Conservation (phyloP, 2,329 filamentous ascomycete genomes). For the Monosporascus cannonballus region DNA sequence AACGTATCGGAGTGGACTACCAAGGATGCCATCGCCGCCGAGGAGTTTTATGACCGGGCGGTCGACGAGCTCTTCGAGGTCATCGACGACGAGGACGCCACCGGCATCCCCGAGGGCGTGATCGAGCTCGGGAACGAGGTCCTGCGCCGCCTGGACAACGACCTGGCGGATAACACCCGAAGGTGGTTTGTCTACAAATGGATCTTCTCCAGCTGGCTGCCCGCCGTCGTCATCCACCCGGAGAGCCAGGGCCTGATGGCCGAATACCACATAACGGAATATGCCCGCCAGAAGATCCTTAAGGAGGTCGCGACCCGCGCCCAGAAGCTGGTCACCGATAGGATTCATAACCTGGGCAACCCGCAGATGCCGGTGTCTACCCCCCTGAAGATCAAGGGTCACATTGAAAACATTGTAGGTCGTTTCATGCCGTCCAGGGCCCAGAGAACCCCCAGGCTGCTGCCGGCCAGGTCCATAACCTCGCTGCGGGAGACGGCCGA, state of each 20-base stretch:
- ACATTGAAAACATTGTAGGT: conserved; percentile 66
- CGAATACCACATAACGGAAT: conserved; percentile 88
- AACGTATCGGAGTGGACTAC: conserved; percentile 67
- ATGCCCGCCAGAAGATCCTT: conserved; percentile 75
- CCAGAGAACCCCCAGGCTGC: conserved; percentile 50
- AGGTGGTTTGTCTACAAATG: conserved; percentile 85
- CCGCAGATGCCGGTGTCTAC: conserved; percentile 57
- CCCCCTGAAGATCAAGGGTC: conserved; percentile 55
- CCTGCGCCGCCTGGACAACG: conserved; percentile 66
- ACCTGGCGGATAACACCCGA: conserved; percentile 67
- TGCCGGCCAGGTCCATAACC: conserved; percentile 66
- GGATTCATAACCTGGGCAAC: conserved; percentile 55
- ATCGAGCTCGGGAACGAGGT: conserved; percentile 82
- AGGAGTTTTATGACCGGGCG: conserved; percentile 82
- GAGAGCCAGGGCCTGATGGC: conserved; percentile 76
- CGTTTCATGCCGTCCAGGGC: conserved; percentile 53
- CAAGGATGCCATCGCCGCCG: conserved; percentile 74
- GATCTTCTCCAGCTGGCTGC: conserved; percentile 83
- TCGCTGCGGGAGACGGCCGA: conserved; percentile 71
- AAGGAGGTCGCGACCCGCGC: conserved; percentile 76
- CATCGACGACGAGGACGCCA: conserved; percentile 76
- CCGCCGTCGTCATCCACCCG: conserved; percentile 79
- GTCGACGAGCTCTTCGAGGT: conserved; percentile 78
- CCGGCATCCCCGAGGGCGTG: conserved; percentile 80
- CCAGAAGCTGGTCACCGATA: conserved; percentile 72